Evolutionary conservation across 495 filamentous ascomycete species (phyloP).

Genomic region (Staphylotrichum longicolle): DNA sequence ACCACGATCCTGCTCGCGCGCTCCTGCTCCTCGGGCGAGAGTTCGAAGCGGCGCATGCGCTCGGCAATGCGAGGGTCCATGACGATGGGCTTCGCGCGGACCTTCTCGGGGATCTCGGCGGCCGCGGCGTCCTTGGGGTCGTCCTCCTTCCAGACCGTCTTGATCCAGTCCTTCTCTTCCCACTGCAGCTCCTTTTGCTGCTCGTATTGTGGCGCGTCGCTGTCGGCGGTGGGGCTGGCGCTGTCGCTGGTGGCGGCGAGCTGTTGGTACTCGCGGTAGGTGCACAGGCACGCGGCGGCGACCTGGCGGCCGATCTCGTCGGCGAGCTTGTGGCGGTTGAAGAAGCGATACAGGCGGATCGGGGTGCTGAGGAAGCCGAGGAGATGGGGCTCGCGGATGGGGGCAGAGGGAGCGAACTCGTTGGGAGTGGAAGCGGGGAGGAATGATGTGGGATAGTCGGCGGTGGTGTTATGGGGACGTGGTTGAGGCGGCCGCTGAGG

Average conservation of each 20-base stretch:
- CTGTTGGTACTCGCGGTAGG: slow-evolving; percentile 50
- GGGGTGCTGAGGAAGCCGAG: slow-evolving; percentile 93
- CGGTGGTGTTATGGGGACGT: slow-evolving; percentile 64
- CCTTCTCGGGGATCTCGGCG: slow-evolving; percentile 52
- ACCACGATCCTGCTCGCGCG: slow-evolving; percentile 60
- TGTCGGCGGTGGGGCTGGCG: slow-evolving; percentile 18
- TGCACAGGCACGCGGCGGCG: slow-evolving; percentile 74
- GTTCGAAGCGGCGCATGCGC: slow-evolving; percentile 77
- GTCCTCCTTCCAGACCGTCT: slow-evolving; percentile 66
- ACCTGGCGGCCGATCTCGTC: slow-evolving; percentile 87
- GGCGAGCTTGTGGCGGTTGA: slow-evolving; percentile 80
- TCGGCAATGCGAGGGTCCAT: slow-evolving; percentile 73
- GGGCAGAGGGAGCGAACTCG: slow-evolving; percentile 61
- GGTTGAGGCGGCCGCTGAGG: slow-evolving; percentile 51
- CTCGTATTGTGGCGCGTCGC: slow-evolving; percentile 49
- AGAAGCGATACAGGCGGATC: slow-evolving; percentile 79
- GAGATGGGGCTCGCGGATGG: slow-evolving; percentile 80
- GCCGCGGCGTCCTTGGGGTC: slow-evolving; percentile 62
- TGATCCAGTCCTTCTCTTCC: slow-evolving; percentile 88
- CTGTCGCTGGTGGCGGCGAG: slow-evolving; percentile 23
- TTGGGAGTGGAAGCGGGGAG: slow-evolving; percentile 61
- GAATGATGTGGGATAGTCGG: slow-evolving; percentile 62
- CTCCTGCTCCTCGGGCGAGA: slow-evolving; percentile 63
- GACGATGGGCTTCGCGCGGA: slow-evolving; percentile 74
- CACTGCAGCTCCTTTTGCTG: slow-evolving; percentile 65